Evolutionary conservation across 768 basidiomycete species (phyloP).

Genomic region (Lactifluus subvellereus): DNA sequence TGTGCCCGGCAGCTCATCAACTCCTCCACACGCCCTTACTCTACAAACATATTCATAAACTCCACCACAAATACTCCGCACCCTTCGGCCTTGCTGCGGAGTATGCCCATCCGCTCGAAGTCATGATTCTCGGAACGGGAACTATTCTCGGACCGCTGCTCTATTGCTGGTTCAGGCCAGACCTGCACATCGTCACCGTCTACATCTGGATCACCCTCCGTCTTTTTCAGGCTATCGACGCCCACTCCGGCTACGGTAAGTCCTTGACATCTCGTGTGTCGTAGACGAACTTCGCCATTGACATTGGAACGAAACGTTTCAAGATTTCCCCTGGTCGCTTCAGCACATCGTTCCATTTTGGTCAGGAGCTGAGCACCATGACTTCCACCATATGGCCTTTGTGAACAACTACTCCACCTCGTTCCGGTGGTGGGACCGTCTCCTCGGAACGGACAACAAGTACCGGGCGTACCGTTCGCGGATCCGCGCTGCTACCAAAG

Average conservation of each 20-base stretch:
- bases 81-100: conserved; percentile 97
- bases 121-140: conserved; percentile 89
- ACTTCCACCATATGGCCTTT: conserved; percentile 98
- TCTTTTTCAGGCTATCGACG: conserved; percentile 95
- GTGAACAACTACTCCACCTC: conserved; percentile 90
- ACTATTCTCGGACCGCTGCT: conserved; percentile 85
- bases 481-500: conserved; percentile 47
- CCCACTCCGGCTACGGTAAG: conserved; percentile 91
- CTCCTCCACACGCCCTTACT: conserved; percentile 78
- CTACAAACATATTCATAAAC: conserved; percentile 92
- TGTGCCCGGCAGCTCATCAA: conserved; percentile 61
- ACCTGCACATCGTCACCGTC: conserved; percentile 89
- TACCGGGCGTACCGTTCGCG: conserved; percentile 76
- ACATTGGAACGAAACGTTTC: not conserved
- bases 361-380: conserved; percentile 96
- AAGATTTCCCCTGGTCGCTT: conserved; percentile 97
- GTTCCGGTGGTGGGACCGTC: conserved; percentile 89
- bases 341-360: conserved; percentile 91
- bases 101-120: conserved; percentile 96
- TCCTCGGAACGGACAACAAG: conserved; percentile 88
- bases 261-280: not conserved
- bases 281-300: not conserved
- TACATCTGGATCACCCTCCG: conserved; percentile 92
- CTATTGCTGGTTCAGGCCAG: conserved; percentile 68
- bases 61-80: conserved; percentile 96